Base-by-base conservation (phyloP, 805 yeast species). In the Metschnikowia gelsemii region DNA sequence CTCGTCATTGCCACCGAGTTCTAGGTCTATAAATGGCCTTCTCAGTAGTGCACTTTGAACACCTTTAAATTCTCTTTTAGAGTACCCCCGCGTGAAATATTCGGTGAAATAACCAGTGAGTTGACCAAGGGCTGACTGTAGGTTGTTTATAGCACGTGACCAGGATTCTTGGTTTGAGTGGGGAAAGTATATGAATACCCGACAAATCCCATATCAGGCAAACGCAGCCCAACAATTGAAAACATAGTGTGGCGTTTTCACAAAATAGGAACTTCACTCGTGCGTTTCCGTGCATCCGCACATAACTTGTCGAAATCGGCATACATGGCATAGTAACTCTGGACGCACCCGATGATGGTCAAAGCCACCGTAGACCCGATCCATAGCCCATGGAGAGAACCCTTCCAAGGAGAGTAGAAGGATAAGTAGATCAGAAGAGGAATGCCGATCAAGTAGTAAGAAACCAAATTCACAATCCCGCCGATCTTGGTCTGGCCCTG, bases 401-500 rank as follows among this genome's bases (percentile, higher is more conserved):
- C 68, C 14, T 69, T 63, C 55, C 70, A 66, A 8, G 60, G 62
- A 2, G 73, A 68, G 21, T 66, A 63, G 55, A 82, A 82, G 1
- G 83, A 70, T 36, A 80, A 62, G 29, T 70, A 58, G 32, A 78
- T 66, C 5, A 85, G 73, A 54, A 79, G 60, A 3, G 89, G 89
- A 13, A 82, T 63, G 9, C 87, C 87, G 23, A 82, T 59, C 32
- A 77, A 63, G 50, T 82, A 82, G 58, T 81, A 82, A 5, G 82
- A 67, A 24, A 78, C 44, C 47, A 82, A 58, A 45, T 79, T 79
- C 24, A 80, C 72, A 38, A 72, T 70, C 2, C 84, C 84, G 0
- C 84, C 84, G 26, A 81, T 73, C 52, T 72, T 75, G 31, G 82
- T 84, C 59, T 78, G 78, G 12, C 91, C 91, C 63, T 84, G 90